These are phyloP conservation scores for Jacaranda copaia DNA, from an alignment of 257 asterid species.

Conservation along the genomic window DNA sequence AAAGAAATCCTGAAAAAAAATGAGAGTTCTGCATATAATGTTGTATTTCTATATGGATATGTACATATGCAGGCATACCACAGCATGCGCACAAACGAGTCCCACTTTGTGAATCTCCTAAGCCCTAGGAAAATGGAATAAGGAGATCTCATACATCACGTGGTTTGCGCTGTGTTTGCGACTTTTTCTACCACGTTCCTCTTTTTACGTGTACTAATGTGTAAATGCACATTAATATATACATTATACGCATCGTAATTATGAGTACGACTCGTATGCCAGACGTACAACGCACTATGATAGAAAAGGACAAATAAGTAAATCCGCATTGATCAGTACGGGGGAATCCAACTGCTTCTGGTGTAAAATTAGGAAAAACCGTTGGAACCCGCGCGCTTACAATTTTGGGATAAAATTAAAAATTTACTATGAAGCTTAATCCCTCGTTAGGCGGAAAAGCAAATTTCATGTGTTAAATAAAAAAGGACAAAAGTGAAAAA, in stretches of 20 bases:
- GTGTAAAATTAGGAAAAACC: constrained; percentile 42
- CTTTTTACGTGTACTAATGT: not conserved
- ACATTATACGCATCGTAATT: not conserved
- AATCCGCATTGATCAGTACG: not conserved
- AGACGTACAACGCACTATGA: not conserved
- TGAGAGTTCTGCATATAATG: too few species aligned
- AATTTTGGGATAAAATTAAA: constrained; percentile 30
- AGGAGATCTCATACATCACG: constrained; percentile 6
- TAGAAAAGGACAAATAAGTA: constrained; percentile 35
- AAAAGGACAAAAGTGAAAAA: too few species aligned
- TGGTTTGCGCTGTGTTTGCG: constrained; percentile 14
- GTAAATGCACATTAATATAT: not conserved
- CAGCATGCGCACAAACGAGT: not conserved
- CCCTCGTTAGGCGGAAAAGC: too few species aligned
- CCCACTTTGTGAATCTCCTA: not conserved
- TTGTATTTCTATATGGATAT: too few species aligned
- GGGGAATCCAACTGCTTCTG: constrained; percentile 33
- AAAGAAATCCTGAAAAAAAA: too few species aligned
- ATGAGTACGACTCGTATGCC: not conserved
- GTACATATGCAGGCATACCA: not conserved
- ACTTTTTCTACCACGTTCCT: constrained; percentile 17
- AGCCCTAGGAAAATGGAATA: not conserved
- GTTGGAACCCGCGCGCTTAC: constrained; percentile 40
- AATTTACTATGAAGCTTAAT: not conserved
- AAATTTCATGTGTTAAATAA: too few species aligned